Conservation (phyloP, 129 eudicot species). For the Chrysanthemum lavandulifolium region DNA sequence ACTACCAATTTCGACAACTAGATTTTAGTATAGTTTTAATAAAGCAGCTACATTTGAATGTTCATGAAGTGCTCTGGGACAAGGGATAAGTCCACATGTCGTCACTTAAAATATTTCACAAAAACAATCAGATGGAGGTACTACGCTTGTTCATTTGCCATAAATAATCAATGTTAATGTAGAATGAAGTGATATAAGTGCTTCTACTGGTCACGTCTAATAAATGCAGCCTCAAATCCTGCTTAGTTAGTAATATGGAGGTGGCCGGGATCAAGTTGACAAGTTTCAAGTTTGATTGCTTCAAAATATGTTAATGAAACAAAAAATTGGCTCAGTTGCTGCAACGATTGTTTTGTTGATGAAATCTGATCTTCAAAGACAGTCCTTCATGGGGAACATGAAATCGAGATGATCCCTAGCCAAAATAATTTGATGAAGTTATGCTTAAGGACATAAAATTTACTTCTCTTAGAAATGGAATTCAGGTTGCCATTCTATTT, state of each 20-base stretch:
- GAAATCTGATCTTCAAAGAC: conserved; percentile 52
- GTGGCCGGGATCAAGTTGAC: conserved; percentile 34
- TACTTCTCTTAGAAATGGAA: too few relatives aligned
- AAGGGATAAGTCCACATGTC: not conserved
- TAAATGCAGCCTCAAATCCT: conserved; percentile 53
- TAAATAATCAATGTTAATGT: too few relatives aligned
- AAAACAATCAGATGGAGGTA: conserved; percentile 1
- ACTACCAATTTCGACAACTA: too few relatives aligned
- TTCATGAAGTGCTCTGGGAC: too few relatives aligned
- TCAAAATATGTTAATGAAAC: conserved; percentile 36
- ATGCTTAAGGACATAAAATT: too few relatives aligned
- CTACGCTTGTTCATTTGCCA: not conserved
- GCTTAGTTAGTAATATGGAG: conserved; percentile 32
- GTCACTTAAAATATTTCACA: not conserved
- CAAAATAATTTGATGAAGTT: conserved; percentile 17
- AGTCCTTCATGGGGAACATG: conserved; percentile 79
- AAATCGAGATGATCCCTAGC: conserved; percentile 73
- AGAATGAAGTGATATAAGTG: not conserved
- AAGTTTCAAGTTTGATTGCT: conserved; percentile 23
- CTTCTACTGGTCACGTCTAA: not conserved
- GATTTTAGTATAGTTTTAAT: not conserved
- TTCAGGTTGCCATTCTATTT: too few relatives aligned
- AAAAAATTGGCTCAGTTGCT: conserved; percentile 41
- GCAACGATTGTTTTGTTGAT: conserved; percentile 58
- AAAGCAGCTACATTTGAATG: not conserved